Conservation (phyloP, 345 rosid genomes). For the Populus euphratica region DNA sequence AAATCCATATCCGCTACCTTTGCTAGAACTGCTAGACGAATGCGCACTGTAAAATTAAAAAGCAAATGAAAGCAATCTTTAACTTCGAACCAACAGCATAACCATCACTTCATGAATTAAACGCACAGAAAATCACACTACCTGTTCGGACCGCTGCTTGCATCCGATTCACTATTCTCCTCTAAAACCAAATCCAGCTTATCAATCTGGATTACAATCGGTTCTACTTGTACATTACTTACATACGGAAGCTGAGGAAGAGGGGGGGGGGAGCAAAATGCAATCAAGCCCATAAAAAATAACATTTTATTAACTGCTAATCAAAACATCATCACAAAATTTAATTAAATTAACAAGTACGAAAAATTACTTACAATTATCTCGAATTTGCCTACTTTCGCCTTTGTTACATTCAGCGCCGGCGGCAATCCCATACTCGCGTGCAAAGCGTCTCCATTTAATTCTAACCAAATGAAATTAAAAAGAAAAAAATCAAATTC, state of each 20-base stretch:
- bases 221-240: conserved; percentile 86
- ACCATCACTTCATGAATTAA: background rate
- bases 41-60: conserved; percentile 44
- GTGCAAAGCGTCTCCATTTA: conserved; percentile 94
- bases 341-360: background rate
- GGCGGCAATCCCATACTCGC: conserved; percentile 99
- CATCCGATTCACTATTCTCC: conserved; percentile 73
- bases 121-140: conserved; percentile 19
- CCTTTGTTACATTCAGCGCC: conserved; percentile 78
- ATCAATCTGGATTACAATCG: conserved; percentile 85
- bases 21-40: conserved; percentile 55
- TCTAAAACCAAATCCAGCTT: conserved; percentile 92
- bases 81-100: background rate
- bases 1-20: conserved; percentile 89
- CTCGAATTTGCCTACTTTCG: conserved; percentile 80
- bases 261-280: background rate
- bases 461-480: conserved; percentile 38
- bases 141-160: conserved; percentile 61
- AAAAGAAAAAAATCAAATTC: background rate
- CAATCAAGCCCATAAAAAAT: background rate
- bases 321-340: background rate
- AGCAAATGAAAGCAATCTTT: background rate
- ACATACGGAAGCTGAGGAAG: conserved; percentile 73
- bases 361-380: conserved; percentile 56
- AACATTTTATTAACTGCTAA: background rate